phyloP scores from a whole-genome alignment of 306 rosid genomes.

The Cicer bijugum region DNA sequence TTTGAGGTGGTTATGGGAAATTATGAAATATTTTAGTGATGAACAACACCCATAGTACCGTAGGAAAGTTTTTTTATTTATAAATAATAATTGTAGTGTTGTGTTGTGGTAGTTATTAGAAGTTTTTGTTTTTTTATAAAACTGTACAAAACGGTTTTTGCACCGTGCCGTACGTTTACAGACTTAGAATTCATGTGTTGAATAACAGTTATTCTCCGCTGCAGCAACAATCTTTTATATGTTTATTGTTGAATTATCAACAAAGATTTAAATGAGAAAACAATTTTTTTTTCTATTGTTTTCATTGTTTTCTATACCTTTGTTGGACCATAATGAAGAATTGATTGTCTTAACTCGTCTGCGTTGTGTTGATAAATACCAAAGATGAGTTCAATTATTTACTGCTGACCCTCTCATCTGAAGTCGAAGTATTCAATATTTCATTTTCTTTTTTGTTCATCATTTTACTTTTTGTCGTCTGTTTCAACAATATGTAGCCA shows the following conservation, averaged over 20 bases:
- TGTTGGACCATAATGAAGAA: conserved; percentile 25
- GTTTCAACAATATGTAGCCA: conserved; percentile 30
- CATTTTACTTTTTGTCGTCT: neutral
- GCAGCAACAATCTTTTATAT: no score
- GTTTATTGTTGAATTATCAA: no score
- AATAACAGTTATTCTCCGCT: no score
- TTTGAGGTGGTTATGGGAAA: neutral
- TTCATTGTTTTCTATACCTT: conserved; percentile 26
- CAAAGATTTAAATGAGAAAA: conserved; percentile 10
- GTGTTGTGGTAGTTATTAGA: no score
- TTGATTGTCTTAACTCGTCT: conserved; percentile 20
- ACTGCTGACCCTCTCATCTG: conserved; percentile 30
- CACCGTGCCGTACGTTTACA: no score
- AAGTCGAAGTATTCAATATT: conserved; percentile 9
- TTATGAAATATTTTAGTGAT: neutral
- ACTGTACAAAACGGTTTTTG: no score
- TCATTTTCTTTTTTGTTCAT: neutral
- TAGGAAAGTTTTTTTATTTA: neutral
- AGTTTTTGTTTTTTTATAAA: no score
- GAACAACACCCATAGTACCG: neutral
- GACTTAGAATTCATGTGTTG: no score
- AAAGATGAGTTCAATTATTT: conserved; percentile 17
- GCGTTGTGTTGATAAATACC: neutral
- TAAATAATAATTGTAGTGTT: neutral
- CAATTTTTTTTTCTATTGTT: neutral